phyloP scores from a whole-genome alignment of 106 monocot genomes.

The Dioscorea dumetorum region DNA sequence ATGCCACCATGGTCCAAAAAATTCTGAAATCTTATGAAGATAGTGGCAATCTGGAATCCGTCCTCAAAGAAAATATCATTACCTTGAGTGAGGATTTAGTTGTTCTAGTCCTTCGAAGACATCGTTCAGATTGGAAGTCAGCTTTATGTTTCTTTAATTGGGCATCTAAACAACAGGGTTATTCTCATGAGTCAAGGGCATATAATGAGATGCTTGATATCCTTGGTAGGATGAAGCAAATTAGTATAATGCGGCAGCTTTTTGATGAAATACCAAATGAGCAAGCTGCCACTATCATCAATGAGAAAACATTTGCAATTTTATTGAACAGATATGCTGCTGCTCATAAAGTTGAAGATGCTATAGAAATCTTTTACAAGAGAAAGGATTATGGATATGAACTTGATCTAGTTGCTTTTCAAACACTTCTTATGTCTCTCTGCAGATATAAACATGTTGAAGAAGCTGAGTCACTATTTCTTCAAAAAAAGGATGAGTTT shows the following conservation, averaged over 20 bases:
- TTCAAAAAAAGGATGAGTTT: constrained; percentile 55
- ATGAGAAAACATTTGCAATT: constrained; percentile 57
- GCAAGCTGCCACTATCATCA: constrained; percentile 11
- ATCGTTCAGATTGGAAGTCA: constrained; percentile 52
- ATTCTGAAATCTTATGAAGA: constrained; percentile 32
- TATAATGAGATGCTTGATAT: constrained; percentile 81
- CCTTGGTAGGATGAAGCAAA: constrained; percentile 70
- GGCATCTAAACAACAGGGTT: constrained; percentile 31
- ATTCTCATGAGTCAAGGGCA: constrained; percentile 46
- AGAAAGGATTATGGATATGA: constrained; percentile 64
- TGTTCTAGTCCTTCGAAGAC: constrained; percentile 41
- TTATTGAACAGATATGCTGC: constrained; percentile 58
- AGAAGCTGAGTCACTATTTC: constrained; percentile 77
- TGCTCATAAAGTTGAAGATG: constrained; percentile 51
- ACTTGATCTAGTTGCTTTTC: constrained; percentile 48
- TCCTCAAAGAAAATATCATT: constrained; percentile 17
- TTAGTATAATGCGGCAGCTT: constrained; percentile 48
- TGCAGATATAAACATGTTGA: constrained; percentile 92
- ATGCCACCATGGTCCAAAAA: constrained; percentile 24
- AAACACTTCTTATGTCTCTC: constrained; percentile 55
- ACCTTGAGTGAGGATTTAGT: constrained; percentile 52
- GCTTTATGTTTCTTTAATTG: constrained; percentile 67
- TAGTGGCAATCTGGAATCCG: constrained; percentile 14
- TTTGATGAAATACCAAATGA: constrained; percentile 59
- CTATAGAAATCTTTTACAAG: constrained; percentile 66